Evolutionary conservation across 495 filamentous ascomycete genomes (phyloP).

Genomic region (Talaromyces adpressus): DNA sequence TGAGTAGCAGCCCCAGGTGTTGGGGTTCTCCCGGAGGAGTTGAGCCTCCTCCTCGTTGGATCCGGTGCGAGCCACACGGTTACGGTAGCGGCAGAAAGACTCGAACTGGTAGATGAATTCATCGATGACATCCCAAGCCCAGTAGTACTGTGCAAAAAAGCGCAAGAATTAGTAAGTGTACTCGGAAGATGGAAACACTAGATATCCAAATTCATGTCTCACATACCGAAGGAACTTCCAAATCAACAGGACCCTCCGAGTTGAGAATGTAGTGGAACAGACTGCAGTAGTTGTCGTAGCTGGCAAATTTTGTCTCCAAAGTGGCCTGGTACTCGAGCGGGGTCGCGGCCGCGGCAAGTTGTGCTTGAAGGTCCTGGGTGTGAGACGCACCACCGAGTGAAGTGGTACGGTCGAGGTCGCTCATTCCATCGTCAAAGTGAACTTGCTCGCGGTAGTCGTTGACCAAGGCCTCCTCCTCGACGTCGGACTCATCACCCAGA

Average conservation of each 20-base stretch:
- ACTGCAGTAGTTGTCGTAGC: constrained; percentile 99
- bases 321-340: constrained; percentile 92
- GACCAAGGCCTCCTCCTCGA: constrained; percentile 88
- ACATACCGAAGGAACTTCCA: constrained; percentile 91
- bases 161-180: not conserved
- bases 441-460: constrained; percentile 94
- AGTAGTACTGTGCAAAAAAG: constrained; percentile 69
- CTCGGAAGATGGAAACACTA: not conserved
- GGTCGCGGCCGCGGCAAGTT: constrained; percentile 81
- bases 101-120: constrained; percentile 99
- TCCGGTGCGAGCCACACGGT: constrained; percentile 77
- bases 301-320: constrained; percentile 90
- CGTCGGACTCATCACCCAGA: constrained; percentile 77
- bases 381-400: constrained; percentile 39
- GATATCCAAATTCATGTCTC: not conserved
- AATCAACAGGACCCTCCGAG: constrained; percentile 93
- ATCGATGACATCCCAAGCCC: constrained; percentile 99
- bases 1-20: constrained; percentile 99
- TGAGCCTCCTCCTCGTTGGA: constrained; percentile 83
- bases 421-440: constrained; percentile 77
- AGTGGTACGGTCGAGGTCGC: constrained; percentile 63
- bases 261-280: constrained; percentile 98
- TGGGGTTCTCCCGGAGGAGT: constrained; percentile 89
- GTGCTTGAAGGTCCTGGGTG: constrained; percentile 80
- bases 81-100: constrained; percentile 94